Base-by-base conservation (phyloP, 1,284 basidiomycete species). In the Ceratorhiza oryzae-sativae region DNA sequence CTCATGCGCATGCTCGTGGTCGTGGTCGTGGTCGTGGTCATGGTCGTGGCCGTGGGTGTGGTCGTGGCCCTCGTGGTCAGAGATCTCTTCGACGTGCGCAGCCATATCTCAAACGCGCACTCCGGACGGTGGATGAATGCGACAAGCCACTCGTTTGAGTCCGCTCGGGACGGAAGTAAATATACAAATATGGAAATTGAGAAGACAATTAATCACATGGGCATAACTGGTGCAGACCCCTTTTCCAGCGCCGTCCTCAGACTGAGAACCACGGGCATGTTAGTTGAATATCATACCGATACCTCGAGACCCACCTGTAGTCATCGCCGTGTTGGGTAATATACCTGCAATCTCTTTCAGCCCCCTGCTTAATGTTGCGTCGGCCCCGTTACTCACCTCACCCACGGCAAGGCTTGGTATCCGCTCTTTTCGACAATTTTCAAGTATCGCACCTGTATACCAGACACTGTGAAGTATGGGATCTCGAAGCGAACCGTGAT, bases 341-440 rank as follows among this genome's bases (percentile, higher is more conserved):
- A 80, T 96, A 97, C 74, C 82, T 81, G 34, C 20, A 76, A 59
- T 72, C 55, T n/a, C 15, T 34, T 12, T 49, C 23, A 56, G 12
- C 20, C 6, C 42, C 6, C 3, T 45, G 9, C 42, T 18, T 12
- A 8, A 18, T 32, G 63, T 27, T 68, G 62, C 70, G 48, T 67
- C 10, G 73, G 48, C 45, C 74, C 13, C 23, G n/a, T 18, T 20
- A 77, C 79, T 72, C 72, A 83, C 79, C 92, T 83, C 72, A 95
- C 93, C 93, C 93, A 95, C 2, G 92, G 94, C 72, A 96, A 81
- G 0, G 95, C 94, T 81, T 97, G 94, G 80, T 96, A 97, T 20
- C 95, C 97, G 72, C 93, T 95, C 86, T 99, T 98, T 81, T 99
- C 97, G 0, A 98, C 95, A 70, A 99, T 96, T 83, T 99, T 99